These are phyloP conservation scores for Triticum turgidum DNA, from an alignment of 176 grass and related monocot genomes.

Conservation along the genomic window DNA sequence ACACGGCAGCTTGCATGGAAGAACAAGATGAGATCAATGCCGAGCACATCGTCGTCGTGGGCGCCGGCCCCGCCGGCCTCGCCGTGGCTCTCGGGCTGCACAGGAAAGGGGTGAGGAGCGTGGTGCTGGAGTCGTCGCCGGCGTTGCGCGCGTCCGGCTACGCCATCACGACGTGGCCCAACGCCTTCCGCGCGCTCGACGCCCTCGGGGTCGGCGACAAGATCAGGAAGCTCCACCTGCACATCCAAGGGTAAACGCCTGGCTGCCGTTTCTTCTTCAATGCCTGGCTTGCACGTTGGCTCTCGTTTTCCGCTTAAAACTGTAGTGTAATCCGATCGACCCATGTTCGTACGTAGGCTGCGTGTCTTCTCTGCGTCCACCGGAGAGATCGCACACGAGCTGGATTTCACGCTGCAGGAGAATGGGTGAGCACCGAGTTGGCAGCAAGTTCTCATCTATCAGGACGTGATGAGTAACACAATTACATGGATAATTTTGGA, in stretches of 20 bases:
- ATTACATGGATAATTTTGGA: not conserved
- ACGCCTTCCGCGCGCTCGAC: conserved; percentile 59
- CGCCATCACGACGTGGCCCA: conserved; percentile 58
- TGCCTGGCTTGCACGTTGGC: no score
- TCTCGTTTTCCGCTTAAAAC: no score
- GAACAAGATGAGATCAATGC: no score
- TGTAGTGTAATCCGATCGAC: no score
- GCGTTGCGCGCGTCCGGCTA: conserved; percentile 61
- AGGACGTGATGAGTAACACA: no score
- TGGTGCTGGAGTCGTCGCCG: conserved; percentile 81
- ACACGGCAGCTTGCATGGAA: no score
- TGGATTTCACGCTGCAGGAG: conserved; percentile 21
- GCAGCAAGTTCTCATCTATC: no score
- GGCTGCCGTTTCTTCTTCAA: no score
- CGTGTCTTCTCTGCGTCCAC: not conserved
- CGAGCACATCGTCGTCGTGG: no score
- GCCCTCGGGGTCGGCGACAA: conserved; percentile 31
- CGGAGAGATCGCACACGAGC: not conserved
- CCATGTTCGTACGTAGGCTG: not conserved
- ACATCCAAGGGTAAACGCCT: not conserved
- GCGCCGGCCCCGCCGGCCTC: no score
- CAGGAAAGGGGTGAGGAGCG: conserved; percentile 66
- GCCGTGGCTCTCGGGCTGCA: no score
- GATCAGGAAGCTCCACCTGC: not conserved
- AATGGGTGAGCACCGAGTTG: not conserved